Evolutionary conservation across 345 rosid genomes (phyloP), one percentile per base, ranked within the genome.

Genomic region (Chamaenerion angustifolium): DNA sequence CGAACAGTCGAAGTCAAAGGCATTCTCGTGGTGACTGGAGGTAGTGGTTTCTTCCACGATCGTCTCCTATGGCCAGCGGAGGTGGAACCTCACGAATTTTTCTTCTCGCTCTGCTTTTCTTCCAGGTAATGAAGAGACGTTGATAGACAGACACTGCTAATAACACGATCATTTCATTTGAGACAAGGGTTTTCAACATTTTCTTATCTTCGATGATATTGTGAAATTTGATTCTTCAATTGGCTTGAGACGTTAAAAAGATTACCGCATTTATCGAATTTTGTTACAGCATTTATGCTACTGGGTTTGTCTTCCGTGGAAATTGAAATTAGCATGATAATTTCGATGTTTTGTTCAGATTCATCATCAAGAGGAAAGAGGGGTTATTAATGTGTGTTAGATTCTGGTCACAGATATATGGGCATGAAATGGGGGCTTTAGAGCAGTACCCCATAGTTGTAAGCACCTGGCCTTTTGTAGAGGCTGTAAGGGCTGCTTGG

Each of bases 401-500:
- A 31, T 31, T 31, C 37, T 31, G 8, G 37, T 46, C 52, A 49
- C 64, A 84, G 90, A 77, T 64, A 21, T 35, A 46, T 46, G 81
- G 65, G 54, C 53, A 50, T 3, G 70, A 51, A 54, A 42, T 62
- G 21, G 70, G 49, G 68, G 63, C 46, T 60, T 60, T 75, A 14
- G 70, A 44, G 16, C 65, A 58, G 55, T 79, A 68, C 58, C 94
- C 94, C 6, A 21, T 90, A 48, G 98, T 90, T 44, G 80, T 90
- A 64, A 86, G 85, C 72, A 86, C 92, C 3, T 86, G 94, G 95
- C 94, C 94, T 52, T 83, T 86, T 59, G 56, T 68, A 46, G 92
- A 79, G 55, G 98, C 98, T 7, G 95, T 86, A 55, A 76, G 81
- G 68, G 83, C 88, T 12, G 95, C 98, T 55, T 86, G 88, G 92